phyloP scores from a whole-genome alignment of 2,329 filamentous ascomycete species.

The Penicillium janthinellum region DNA sequence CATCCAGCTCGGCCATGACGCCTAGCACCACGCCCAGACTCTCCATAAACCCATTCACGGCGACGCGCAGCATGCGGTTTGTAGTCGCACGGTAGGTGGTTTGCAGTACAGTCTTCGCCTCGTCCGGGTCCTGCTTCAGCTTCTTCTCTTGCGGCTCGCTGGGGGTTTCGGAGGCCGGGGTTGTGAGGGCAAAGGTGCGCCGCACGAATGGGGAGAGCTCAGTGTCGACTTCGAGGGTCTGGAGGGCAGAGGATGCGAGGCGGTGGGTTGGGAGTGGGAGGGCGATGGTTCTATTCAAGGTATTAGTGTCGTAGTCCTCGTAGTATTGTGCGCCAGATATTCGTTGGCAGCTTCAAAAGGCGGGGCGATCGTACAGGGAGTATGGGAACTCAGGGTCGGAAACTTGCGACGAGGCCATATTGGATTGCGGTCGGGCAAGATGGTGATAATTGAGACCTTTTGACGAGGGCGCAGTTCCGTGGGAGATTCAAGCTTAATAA shows the following conservation, averaged over 20 bases:
- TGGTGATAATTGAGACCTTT: background rate
- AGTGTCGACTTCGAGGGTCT: slow-evolving; percentile 78
- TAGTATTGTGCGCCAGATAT: background rate
- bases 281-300: slow-evolving; percentile 62
- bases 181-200: slow-evolving; percentile 65
- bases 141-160: slow-evolving; percentile 29
- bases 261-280: slow-evolving; percentile 80
- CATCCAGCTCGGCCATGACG: slow-evolving; percentile 87
- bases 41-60: slow-evolving; percentile 96
- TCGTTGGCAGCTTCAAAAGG: slow-evolving; percentile 1
- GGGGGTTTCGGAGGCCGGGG: slow-evolving; percentile 24
- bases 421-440: background rate
- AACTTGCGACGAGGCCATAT: slow-evolving; percentile 26
- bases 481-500: background rate
- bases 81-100: slow-evolving; percentile 85
- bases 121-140: slow-evolving; percentile 29
- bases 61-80: slow-evolving; percentile 93
- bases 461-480: too few relatives aligned
- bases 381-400: slow-evolving; percentile 39
- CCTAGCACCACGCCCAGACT: slow-evolving; percentile 80
- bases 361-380: slow-evolving; percentile 36
- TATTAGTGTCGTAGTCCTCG: slow-evolving; percentile 10
- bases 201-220: slow-evolving; percentile 85
- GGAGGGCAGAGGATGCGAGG: slow-evolving; percentile 74
- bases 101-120: slow-evolving; percentile 59